Percentiles rank a stretch among this genome's conserved stretches.
Evolutionary conservation across 176 grass and related monocot genomes (phyloP).

Genomic region (Cymbopogon citratus): DNA sequence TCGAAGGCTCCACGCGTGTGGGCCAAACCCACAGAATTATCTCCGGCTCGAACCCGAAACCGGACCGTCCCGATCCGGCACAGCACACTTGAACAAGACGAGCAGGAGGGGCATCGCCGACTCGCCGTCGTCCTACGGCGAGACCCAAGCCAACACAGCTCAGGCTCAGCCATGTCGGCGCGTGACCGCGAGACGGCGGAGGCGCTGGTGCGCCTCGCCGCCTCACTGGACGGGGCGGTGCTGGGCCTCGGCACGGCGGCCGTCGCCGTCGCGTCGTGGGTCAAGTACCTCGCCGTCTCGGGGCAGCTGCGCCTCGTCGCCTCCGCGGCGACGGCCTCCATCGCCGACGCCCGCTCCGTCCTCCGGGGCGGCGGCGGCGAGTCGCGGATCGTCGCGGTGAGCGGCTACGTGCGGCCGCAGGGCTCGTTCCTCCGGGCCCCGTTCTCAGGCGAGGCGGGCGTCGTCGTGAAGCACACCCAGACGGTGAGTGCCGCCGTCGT

Average conservation of each 20-base stretch:
- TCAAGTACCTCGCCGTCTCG: conserved; percentile 62
- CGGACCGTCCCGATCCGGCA: background rate
- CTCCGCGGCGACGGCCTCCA: conserved; percentile 35
- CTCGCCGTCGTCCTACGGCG: conserved; percentile 20
- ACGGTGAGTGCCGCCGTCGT: conserved; percentile 29
- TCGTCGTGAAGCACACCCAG: conserved; percentile 60
- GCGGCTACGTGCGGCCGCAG: conserved; percentile 47
- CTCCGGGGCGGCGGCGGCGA: conserved; percentile 9
- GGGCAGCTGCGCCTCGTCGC: conserved; percentile 59
- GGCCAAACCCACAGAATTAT: background rate
- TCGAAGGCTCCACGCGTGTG: background rate
- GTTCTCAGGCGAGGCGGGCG: conserved; percentile 50
- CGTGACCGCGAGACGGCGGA: conserved; percentile 58
- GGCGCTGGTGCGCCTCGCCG: conserved; percentile 56
- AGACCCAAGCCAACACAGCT: background rate
- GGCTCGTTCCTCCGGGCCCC: conserved; percentile 36
- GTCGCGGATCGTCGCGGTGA: conserved; percentile 34
- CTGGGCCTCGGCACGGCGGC: conserved; percentile 62
- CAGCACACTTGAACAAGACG: background rate
- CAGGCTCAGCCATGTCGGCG: conserved; percentile 50
- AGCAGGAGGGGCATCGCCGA: background rate
- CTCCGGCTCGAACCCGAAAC: background rate
- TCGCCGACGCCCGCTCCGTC: conserved; percentile 60
- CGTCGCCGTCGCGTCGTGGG: conserved; percentile 51
- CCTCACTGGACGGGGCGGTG: conserved; percentile 73